phyloP scores from a whole-genome alignment of 495 filamentous ascomycete genomes.

The Clavariopsis aquatica region DNA sequence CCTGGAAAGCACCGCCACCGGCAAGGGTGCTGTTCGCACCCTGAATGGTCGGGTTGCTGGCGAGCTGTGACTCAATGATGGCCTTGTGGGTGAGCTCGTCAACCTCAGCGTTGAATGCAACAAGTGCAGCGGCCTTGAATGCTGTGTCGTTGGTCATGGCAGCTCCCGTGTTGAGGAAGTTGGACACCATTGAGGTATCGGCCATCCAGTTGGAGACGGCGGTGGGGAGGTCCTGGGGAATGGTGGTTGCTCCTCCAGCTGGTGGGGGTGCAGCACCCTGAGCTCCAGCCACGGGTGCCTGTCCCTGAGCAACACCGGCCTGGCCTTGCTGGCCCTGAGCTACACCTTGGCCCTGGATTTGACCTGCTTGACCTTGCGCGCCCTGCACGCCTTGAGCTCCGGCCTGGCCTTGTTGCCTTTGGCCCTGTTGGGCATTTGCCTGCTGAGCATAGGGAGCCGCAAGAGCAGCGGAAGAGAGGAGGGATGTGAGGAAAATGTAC shows the following conservation, averaged over 20 bases:
- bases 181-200: slow-evolving; percentile 31
- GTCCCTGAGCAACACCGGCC: slow-evolving; percentile 2
- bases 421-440: slow-evolving; percentile 15
- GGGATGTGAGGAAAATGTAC: slow-evolving; percentile 27
- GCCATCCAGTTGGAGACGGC: slow-evolving; percentile 34
- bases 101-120: slow-evolving; percentile 35
- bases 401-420: slow-evolving; percentile 8
- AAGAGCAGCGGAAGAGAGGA: slow-evolving; percentile 21
- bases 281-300: neutral
- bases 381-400: slow-evolving; percentile 1
- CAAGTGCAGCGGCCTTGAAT: slow-evolving; percentile 28
- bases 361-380: slow-evolving; percentile 6
- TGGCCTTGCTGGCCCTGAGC: neutral
- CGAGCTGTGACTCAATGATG: slow-evolving; percentile 23
- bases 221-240: slow-evolving; percentile 15
- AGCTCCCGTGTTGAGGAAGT: slow-evolving; percentile 31
- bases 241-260: neutral
- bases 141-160: slow-evolving; percentile 16
- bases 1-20: slow-evolving; percentile 30
- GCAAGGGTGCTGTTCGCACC: slow-evolving; percentile 34
- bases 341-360: slow-evolving; percentile 9
- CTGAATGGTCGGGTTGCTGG: slow-evolving; percentile 15
- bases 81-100: slow-evolving; percentile 36
- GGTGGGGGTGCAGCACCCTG: slow-evolving; percentile 10
- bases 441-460: slow-evolving; percentile 20